Base-by-base conservation (phyloP, 768 basidiomycete genomes). In the Nidula microcarpa region DNA sequence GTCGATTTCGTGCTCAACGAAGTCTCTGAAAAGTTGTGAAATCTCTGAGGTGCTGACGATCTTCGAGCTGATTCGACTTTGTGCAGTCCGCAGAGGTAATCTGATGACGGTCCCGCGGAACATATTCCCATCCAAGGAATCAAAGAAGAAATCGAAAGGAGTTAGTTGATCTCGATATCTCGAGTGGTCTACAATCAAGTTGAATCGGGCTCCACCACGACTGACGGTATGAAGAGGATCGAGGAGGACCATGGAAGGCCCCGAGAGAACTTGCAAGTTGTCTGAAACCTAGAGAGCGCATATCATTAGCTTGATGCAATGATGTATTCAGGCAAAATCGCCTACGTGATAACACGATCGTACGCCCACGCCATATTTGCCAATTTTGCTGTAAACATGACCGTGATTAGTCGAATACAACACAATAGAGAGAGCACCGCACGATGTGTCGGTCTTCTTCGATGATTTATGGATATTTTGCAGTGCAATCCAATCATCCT, bases 351-450 rank as follows among this genome's bases (percentile, higher is more conserved):
- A 82, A n/a, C 71, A 70, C 0, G 76, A 74, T 14, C 79, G 64
- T 57, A 81, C 79, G 0, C 80, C 80, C 16, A 80, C 67, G 0
- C 79, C 79, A 55, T 74, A 80, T 57, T 80, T 82, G 16, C 79
- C 80, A 5, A 77, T 80, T 64, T 77, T 80, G 0, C 78, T 80
- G 58, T 14, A 32, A 14, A 33, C 13, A 53, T 48, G 1, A 54
- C 53, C 54, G 34, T 2, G 43, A 32, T 32, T 16, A 34, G 3
- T 1, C 5, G 11, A 11, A 47, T 9, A 17, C 41, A 32, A 13
- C 11, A n/a, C 3, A n/a, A 34, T 13, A 52, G 18, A 33, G 18
- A 44, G 18, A 61, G 4, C 23, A 30, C 23, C 71, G 55, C 60
- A 76, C 77, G 75, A 73, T 0, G 67, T 68, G 58, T 81, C 79